A percentile compares a stretch with the other conserved stretches of the same genome.
phyloP scores from a whole-genome alignment of 2,329 filamentous ascomycete species.

The Penicillium sp. region DNA sequence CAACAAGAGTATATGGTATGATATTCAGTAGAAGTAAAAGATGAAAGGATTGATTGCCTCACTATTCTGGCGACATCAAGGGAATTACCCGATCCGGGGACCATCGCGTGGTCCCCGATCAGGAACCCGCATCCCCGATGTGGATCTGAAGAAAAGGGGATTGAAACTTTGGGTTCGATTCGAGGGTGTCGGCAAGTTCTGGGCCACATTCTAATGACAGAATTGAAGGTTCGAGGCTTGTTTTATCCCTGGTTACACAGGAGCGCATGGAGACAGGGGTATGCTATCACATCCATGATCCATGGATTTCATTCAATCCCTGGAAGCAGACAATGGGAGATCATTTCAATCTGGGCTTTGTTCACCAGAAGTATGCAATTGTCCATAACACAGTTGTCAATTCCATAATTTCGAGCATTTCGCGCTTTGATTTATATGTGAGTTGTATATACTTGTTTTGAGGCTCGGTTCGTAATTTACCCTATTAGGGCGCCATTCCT shows the following conservation, averaged over 20 bases:
- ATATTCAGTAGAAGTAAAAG: background rate
- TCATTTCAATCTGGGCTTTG: background rate
- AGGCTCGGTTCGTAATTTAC: no score
- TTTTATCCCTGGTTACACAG: background rate
- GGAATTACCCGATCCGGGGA: constrained; percentile 20
- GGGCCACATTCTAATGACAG: background rate
- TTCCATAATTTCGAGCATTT: no score
- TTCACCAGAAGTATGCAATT: background rate
- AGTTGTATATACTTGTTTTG: no score
- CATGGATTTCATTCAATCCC: background rate
- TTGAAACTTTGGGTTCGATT: background rate
- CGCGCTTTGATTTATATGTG: no score
- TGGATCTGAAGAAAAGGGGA: background rate
- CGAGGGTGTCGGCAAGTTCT: background rate
- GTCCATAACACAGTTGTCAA: no score
- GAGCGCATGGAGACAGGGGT: background rate
- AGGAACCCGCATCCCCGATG: constrained; percentile 7
- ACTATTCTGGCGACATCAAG: constrained; percentile 4
- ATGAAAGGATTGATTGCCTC: background rate
- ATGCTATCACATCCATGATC: background rate
- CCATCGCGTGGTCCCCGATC: constrained; percentile 22
- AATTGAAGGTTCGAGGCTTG: background rate
- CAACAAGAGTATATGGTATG: background rate
- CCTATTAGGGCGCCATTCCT: no score
- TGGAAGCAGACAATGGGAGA: background rate